A percentile compares a stretch with the other conserved stretches of the same genome.
phyloP scores from a whole-genome alignment of 129 eudicot genomes.

The Flaveria ramosissima region DNA sequence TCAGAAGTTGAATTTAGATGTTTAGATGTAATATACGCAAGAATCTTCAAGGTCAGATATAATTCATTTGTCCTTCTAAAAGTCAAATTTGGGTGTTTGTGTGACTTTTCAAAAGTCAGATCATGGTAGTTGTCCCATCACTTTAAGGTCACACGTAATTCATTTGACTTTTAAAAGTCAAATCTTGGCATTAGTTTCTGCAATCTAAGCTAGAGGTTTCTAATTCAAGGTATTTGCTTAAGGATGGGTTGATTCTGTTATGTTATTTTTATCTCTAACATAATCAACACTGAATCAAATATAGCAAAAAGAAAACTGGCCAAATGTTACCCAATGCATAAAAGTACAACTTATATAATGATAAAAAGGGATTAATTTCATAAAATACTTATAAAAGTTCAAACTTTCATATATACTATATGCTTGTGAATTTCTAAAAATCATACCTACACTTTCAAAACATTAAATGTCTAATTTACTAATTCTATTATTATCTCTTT shows the following conservation, averaged over 20 bases:
- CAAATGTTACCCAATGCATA: no score
- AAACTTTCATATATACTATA: no score
- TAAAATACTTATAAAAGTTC: no score
- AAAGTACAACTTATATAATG: no score
- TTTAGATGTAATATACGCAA: neutral
- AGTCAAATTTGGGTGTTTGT: neutral
- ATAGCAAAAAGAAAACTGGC: neutral
- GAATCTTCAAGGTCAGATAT: neutral
- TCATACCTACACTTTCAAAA: no score
- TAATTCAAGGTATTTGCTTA: no score
- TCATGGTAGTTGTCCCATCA: neutral
- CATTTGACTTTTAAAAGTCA: neutral
- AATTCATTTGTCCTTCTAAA: neutral
- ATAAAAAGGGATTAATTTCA: no score
- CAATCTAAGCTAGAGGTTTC: neutral
- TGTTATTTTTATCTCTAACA: neutral
- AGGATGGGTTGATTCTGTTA: neutral
- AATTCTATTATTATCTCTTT: no score
- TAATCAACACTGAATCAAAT: neutral
- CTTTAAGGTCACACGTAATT: neutral
- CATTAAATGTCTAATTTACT: no score
- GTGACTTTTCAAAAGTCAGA: neutral
- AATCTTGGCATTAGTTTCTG: neutral
- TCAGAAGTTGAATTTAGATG: neutral
- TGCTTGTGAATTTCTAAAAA: no score